These are phyloP conservation scores for Fremontodendron californicum DNA, from an alignment of 345 rosid genomes.

Conservation along the genomic window DNA sequence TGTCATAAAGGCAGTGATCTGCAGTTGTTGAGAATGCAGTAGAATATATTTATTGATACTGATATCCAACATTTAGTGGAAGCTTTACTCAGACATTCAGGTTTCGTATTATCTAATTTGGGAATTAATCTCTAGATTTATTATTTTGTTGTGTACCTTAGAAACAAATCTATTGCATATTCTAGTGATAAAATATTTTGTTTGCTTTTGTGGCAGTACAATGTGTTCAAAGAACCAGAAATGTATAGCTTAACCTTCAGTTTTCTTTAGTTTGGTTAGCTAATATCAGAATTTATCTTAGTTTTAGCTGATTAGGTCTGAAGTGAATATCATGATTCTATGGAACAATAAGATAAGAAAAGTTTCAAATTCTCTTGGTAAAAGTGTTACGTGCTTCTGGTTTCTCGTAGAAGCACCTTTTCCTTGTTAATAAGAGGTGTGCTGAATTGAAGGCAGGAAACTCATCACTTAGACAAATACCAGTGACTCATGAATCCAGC, in stretches of 20 bases:
- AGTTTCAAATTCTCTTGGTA: not conserved
- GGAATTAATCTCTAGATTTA: not conserved
- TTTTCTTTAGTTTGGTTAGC: not conserved
- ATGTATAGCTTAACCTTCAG: not conserved
- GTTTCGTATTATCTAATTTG: not conserved
- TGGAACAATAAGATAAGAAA: not conserved
- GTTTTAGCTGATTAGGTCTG: constrained; percentile 1
- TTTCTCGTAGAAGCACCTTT: not conserved
- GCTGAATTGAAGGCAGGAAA: constrained; percentile 36
- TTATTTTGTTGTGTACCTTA: not conserved
- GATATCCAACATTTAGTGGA: not conserved
- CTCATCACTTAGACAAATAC: constrained; percentile 35
- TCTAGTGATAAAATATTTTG: not conserved
- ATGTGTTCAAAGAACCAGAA: not conserved
- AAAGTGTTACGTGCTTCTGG: not conserved
- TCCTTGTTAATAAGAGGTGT: constrained; percentile 15
- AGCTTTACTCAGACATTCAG: not conserved
- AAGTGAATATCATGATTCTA: not conserved
- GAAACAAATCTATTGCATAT: not conserved
- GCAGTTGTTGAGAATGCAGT: not conserved
- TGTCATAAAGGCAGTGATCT: not conserved
- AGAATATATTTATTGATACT: constrained; percentile 1
- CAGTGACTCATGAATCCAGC: constrained; percentile 25
- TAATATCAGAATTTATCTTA: not conserved
- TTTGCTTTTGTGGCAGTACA: not conserved